Evolutionary conservation across 2,329 filamentous ascomycete genomes (phyloP), one percentile per base, ranked within the genome.

Genomic region (Aspergillus pseudotamarii): DNA sequence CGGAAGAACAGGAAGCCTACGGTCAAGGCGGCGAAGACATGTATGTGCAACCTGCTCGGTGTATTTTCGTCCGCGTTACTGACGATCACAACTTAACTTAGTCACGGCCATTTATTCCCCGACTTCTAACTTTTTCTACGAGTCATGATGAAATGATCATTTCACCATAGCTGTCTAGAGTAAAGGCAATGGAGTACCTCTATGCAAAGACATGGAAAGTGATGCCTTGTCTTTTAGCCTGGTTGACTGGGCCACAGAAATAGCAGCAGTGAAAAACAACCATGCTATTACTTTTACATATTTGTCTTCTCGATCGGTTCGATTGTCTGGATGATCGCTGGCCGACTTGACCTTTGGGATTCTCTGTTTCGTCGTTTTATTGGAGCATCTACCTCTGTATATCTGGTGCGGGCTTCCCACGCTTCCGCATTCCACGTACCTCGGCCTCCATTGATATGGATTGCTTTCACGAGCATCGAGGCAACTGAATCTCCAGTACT

Each of bases 1-100:
- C 95, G 1, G 95, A 99, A 79, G 95, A 99, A 79, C 93, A 92
- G 51, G 95, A 99, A 79, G 88, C 90, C 75, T 99, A 99, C 76
- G 95, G 95, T 45, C 82, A 86, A 69, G 81, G 81, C 59, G 93
- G 92, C 53, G 84, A 89, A 67, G 94, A 98, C 79, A 90, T 93
- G 94, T 97, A 85, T 83, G 94, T 91, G 60, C 63, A 59, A 30
- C 57, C 38, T 34, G 38, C 32, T 51, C 28, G 48, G 48, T 21
- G 16, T n/a, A 28, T 38, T 46, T 41, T 19, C 34, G 3, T 30
- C 19, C 36, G 45, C 11, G 21, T 6, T 50, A 6, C 28, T 38
- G 28, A 51, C 53, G 66, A 59, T 63, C 36, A 21, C n/a, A 26
- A 8, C 6, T 1, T 60, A 36, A n/a, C 56, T 48, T 70, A 93